Evolutionary conservation across 2,329 filamentous ascomycete genomes (phyloP).

Genomic region (Cordyceps farinosa): DNA sequence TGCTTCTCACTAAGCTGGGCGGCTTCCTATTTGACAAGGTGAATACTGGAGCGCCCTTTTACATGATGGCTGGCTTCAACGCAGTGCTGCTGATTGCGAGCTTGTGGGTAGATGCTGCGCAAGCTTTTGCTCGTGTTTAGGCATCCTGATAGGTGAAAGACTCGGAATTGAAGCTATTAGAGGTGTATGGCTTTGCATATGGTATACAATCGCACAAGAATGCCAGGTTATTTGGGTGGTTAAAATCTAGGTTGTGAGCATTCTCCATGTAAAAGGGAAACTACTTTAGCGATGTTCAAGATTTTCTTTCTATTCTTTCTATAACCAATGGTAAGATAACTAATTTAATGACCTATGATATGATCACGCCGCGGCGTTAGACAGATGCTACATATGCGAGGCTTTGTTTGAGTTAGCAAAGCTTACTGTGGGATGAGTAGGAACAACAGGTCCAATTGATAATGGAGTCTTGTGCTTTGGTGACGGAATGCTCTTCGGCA

Average conservation of each 20-base stretch:
- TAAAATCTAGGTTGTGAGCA: background rate
- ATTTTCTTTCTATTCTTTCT: too few relatives aligned
- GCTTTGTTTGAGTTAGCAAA: too few relatives aligned
- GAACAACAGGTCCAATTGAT: too few relatives aligned
- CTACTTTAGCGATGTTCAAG: too few relatives aligned
- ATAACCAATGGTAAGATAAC: too few relatives aligned
- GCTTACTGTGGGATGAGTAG: too few relatives aligned
- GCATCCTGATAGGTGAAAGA: background rate
- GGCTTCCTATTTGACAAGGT: constrained; percentile 78
- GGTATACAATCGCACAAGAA: background rate
- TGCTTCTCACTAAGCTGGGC: constrained; percentile 87
- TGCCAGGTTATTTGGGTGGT: background rate
- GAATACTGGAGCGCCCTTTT: constrained; percentile 78
- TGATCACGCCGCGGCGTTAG: too few relatives aligned
- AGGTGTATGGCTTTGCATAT: background rate
- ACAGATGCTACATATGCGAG: too few relatives aligned
- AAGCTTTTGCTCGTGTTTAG: constrained; percentile 31
- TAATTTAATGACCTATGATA: too few relatives aligned
- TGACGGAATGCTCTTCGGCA: too few relatives aligned
- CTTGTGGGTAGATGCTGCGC: constrained; percentile 47
- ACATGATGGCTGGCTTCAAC: constrained; percentile 91
- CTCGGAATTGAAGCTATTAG: background rate
- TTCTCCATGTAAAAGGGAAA: background rate
- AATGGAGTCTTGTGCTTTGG: too few relatives aligned
- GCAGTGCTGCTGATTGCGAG: constrained; percentile 61